A percentile compares a stretch with the other conserved stretches of the same genome.
phyloP scores from a whole-genome alignment of 2,329 filamentous ascomycete genomes.

The Neonectria hederae region DNA sequence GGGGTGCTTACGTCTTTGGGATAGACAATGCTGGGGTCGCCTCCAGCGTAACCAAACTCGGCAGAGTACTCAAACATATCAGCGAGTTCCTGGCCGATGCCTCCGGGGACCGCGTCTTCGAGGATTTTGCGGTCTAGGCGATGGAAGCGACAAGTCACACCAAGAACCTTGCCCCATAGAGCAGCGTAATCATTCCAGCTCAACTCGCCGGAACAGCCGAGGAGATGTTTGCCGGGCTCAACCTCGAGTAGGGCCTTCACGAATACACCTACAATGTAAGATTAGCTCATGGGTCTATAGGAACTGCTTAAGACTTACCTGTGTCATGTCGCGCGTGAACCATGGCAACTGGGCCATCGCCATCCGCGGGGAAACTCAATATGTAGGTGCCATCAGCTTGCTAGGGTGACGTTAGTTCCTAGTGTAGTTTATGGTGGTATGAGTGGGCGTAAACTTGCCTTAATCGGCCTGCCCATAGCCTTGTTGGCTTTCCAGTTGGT shows the following conservation, averaged over 20 bases:
- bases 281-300: background rate
- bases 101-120: background rate
- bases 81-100: constrained; percentile 3
- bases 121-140: background rate
- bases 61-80: constrained; percentile 7
- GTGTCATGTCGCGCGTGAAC: background rate
- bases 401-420: background rate
- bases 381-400: constrained; percentile 4
- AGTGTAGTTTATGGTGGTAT: background rate
- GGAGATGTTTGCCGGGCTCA: background rate
- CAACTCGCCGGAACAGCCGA: background rate
- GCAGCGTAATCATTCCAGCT: constrained; percentile 3
- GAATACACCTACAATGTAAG: background rate
- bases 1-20: background rate
- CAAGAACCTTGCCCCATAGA: background rate
- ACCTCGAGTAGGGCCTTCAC: background rate
- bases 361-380: background rate
- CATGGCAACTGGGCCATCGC: background rate
- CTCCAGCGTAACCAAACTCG: constrained; percentile 1
- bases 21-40: background rate
- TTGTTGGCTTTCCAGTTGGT: background rate
- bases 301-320: background rate
- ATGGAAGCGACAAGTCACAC: background rate
- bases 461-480: background rate
- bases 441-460: background rate